Percentiles rank a stretch among this genome's conserved stretches.
Evolutionary conservation across 2,329 filamentous ascomycete species (phyloP).

Genomic region (Phialophora verrucosa): DNA sequence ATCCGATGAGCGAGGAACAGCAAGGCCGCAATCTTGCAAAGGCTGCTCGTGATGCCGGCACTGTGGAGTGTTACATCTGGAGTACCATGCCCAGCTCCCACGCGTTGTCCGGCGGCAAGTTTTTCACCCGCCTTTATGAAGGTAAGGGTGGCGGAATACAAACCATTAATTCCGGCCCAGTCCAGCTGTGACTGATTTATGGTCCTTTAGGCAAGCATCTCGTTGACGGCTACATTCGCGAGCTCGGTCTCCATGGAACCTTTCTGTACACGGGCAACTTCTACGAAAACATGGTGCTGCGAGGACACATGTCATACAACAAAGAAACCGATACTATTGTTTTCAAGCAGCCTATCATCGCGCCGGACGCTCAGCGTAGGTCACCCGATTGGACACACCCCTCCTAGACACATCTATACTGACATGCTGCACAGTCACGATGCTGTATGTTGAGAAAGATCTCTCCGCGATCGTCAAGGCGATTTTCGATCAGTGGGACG

Average conservation of each 20-base stretch:
- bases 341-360: constrained; percentile 22
- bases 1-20: constrained; percentile 20
- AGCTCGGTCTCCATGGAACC: constrained; percentile 26
- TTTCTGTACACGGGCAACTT: constrained; percentile 36
- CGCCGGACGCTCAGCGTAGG: constrained; percentile 20
- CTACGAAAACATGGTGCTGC: constrained; percentile 28
- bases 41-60: constrained; percentile 6
- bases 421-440: constrained; percentile 12
- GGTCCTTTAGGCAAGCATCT: constrained; percentile 31
- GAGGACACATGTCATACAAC: constrained; percentile 15
- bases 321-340: constrained; percentile 22
- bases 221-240: constrained; percentile 33
- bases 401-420: background rate
- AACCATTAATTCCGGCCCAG: background rate
- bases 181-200: background rate
- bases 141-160: background rate
- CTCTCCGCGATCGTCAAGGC: constrained; percentile 33
- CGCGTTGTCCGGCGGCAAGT: constrained; percentile 13
- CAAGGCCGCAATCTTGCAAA: constrained; percentile 19
- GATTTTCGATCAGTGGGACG: constrained; percentile 36
- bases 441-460: constrained; percentile 32
- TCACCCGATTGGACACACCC: background rate
- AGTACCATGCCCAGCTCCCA: constrained; percentile 24
- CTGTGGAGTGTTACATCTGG: constrained; percentile 18
- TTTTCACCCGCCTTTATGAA: constrained; percentile 20